Evolutionary conservation across 106 monocot genomes (phyloP), one percentile per base, ranked within the genome.

Genomic region (Platanthera zijinensis): DNA sequence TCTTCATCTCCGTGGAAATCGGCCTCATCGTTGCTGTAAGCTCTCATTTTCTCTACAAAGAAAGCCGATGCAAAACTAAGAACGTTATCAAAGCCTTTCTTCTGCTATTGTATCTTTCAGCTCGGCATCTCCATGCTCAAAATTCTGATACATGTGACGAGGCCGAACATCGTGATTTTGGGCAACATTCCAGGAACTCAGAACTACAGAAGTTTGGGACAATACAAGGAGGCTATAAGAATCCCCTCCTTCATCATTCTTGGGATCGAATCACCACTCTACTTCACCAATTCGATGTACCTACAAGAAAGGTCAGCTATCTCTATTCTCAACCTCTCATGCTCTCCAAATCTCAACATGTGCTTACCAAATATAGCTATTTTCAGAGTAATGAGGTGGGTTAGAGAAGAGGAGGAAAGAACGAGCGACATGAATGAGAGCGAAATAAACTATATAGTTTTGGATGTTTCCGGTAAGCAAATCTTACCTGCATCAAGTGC

Each of bases 61-160:
- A 72, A 72, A 19, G 50, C 7, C 19, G 5, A 25, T 46, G 1
- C 17, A 47, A 70, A 70, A 17, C 2, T 70, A 48, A 1, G 62
- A 32, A 30, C 25, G 12, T 66, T 66, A 11, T n/a, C 8, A 32
- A 32, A 66, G 30, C 15, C 17, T n/a, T 48, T 46, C 47, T 70
- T 70, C n/a, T 48, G 15, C 39, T 48, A 19, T 52, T 9, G 25
- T 66, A 30, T 4, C 11, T 76, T 81, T 81, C 84, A 90, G 90
- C 51, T 87, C 13, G 86, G 86, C 3, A 83, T 91, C 52, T 91
- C 91, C 10, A 50, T 88, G 21, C 81, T 91, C 25, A 91, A 88
- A 80, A 91, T 91, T 78, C 61, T 91, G 52, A 67, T 91, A 51
- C 91, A 91, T 54, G 91, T 88, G 32, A 91, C 88, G 17, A 53